These are phyloP conservation scores for Pharus latifolius DNA, from an alignment of 176 grass and related monocot genomes.

Conservation along the genomic window DNA sequence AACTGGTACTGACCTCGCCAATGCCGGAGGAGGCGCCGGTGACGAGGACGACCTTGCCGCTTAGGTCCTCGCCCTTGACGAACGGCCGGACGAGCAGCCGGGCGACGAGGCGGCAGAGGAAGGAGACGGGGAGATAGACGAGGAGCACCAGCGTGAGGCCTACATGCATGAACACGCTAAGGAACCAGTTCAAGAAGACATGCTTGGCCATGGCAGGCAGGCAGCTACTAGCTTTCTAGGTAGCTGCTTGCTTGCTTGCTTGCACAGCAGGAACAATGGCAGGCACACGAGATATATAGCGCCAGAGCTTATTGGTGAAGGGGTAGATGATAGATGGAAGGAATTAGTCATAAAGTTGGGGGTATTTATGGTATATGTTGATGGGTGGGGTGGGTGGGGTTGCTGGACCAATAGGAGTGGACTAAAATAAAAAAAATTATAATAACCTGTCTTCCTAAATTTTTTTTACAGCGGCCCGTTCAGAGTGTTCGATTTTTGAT, in stretches of 20 bases:
- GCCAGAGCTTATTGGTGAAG: too few species aligned
- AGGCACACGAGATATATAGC: too few species aligned
- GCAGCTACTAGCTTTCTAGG: not conserved
- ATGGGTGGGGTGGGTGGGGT: too few species aligned
- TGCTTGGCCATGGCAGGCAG: constrained; percentile 3
- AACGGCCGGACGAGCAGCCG: constrained; percentile 43
- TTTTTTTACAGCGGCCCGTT: too few species aligned
- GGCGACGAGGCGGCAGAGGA: constrained; percentile 25
- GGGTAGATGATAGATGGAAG: too few species aligned
- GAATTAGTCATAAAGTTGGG: too few species aligned
- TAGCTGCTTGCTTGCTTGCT: not conserved
- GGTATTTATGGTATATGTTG: too few species aligned
- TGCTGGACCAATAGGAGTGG: too few species aligned
- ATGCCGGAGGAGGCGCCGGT: constrained; percentile 95
- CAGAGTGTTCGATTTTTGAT: too few species aligned
- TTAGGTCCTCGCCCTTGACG: constrained; percentile 43
- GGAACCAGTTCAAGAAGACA: constrained; percentile 19
- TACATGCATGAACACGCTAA: constrained; percentile 46
- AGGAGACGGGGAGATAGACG: constrained; percentile 55
- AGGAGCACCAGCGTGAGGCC: constrained; percentile 39
- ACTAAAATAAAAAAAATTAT: too few species aligned
- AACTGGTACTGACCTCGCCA: constrained; percentile 62
- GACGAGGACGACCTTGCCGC: constrained; percentile 70
- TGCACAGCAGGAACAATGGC: too few species aligned
- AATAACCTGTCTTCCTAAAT: too few species aligned